phyloP scores from a whole-genome alignment of 805 yeast species.

The Yarrowia divulgata region DNA sequence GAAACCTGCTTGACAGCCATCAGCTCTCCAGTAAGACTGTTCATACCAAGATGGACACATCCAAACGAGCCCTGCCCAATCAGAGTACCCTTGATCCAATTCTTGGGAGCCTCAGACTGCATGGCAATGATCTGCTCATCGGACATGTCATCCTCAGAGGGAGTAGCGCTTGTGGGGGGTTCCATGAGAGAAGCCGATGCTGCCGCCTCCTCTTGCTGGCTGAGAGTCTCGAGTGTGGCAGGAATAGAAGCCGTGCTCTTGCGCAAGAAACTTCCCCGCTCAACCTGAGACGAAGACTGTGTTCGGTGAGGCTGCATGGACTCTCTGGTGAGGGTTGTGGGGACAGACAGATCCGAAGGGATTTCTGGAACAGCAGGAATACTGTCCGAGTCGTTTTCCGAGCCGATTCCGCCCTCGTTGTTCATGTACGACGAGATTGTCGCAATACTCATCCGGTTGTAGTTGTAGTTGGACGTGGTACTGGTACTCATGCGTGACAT shows the following conservation, averaged over 20 bases:
- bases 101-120: conserved; percentile 56
- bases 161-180: background rate
- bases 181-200: background rate
- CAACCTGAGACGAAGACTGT: conserved; percentile 31
- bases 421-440: conserved; percentile 47
- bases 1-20: conserved; percentile 98
- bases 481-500: conserved; percentile 54
- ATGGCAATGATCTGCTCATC: conserved; percentile 33
- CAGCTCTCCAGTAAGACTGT: conserved; percentile 88
- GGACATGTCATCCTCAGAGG: conserved; percentile 33
- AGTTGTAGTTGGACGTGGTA: conserved; percentile 41
- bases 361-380: conserved; percentile 44
- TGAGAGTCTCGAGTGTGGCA: conserved; percentile 14
- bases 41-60: conserved; percentile 89
- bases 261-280: background rate
- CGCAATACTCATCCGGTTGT: conserved; percentile 47
- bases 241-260: conserved; percentile 17
- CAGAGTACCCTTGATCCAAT: conserved; percentile 92
- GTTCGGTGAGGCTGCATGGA: conserved; percentile 31
- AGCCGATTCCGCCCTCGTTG: conserved; percentile 39
- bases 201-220: conserved; percentile 8
- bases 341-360: conserved; percentile 34
- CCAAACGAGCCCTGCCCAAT: conserved; percentile 97
- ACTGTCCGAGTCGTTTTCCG: conserved; percentile 42
- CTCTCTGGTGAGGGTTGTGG: conserved; percentile 10